Base-by-base conservation (phyloP, 148 eudicot genomes). In the Oxyria digyna region DNA sequence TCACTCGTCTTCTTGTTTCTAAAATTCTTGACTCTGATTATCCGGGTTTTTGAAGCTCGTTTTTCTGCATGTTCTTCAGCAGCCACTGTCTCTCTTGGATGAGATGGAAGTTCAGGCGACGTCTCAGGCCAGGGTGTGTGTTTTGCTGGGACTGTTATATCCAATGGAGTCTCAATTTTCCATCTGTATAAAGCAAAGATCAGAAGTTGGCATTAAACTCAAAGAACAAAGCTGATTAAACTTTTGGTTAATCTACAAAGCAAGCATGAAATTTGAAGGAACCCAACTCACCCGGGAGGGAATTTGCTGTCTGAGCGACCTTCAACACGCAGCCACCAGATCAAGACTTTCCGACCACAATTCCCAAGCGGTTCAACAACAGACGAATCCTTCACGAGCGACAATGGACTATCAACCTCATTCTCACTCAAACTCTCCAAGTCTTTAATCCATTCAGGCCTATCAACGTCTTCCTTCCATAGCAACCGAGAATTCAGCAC, bases 291-390 rank as follows among this genome's bases (percentile, higher is more conserved):
- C 99, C 99, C 75, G 42, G 93, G 62, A 55, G 99, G 99, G 62
- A 88, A 94, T 78, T 85, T 88, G 85, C 99, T 90, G 63, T 94
- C 99, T 46, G 89, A 84, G 18, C 97, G 90, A 66, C 97, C 99
- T 80, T 94, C 99, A 72, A 85, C 97, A 68, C 99, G 97, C 27
- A 90, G 89, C 99, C 99, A 94, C 99, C 99, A 94, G 50, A 90
- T 77, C 91, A 94, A 77, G 65, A 90, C 85, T 74, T 90, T 94
- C 63, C 92, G 87, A 66, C 99, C 99, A 81, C 99, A 94, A 68
- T 83, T 81, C 33, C 99, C 99, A 37, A 94, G 87, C 40, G 99
- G 96, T 83, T 94, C 97, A 50, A 94, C 93, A 49, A 82, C 82
- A 31, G 96, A 84, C 18, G 81, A 50, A 62, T 90, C 89, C 69